Percentiles rank a stretch among this genome's conserved stretches.
phyloP scores from a whole-genome alignment of 2,329 filamentous ascomycete genomes.

The Colletotrichum sp. region DNA sequence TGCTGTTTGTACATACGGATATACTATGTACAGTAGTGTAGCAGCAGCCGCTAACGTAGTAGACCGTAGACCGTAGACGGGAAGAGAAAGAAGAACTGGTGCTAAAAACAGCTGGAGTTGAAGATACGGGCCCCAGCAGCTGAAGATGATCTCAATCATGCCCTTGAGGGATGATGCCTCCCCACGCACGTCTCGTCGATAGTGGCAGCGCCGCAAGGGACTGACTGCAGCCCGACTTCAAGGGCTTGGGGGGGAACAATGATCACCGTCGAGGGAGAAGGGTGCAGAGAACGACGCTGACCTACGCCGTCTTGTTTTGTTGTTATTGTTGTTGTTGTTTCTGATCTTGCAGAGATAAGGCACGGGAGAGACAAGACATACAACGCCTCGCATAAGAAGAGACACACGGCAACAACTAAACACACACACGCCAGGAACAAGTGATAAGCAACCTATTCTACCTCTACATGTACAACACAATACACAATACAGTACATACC shows the following conservation, averaged over 20 bases:
- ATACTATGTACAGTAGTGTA: background rate
- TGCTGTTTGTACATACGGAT: background rate
- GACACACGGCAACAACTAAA: background rate
- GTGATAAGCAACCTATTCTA: background rate
- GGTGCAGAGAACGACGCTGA: background rate
- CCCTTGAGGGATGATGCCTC: conserved; percentile 4
- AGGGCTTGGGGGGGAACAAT: background rate
- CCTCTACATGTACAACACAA: too few relatives aligned
- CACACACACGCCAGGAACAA: background rate
- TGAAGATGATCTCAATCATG: background rate
- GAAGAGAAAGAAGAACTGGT: background rate
- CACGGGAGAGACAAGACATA: background rate
- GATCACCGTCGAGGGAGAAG: background rate
- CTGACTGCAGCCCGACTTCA: background rate
- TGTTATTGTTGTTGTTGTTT: background rate
- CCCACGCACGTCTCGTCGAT: conserved; percentile 11
- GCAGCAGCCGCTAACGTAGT: background rate
- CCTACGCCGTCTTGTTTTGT: background rate
- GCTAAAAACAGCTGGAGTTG: background rate
- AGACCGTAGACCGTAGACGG: background rate
- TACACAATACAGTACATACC: background rate
- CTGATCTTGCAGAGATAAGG: background rate
- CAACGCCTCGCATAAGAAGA: background rate
- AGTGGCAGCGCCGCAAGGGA: background rate
- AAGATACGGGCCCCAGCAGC: background rate